Evolutionary conservation across 1,284 basidiomycete species (phyloP).

Genomic region (Naganishia liquefaciens): DNA sequence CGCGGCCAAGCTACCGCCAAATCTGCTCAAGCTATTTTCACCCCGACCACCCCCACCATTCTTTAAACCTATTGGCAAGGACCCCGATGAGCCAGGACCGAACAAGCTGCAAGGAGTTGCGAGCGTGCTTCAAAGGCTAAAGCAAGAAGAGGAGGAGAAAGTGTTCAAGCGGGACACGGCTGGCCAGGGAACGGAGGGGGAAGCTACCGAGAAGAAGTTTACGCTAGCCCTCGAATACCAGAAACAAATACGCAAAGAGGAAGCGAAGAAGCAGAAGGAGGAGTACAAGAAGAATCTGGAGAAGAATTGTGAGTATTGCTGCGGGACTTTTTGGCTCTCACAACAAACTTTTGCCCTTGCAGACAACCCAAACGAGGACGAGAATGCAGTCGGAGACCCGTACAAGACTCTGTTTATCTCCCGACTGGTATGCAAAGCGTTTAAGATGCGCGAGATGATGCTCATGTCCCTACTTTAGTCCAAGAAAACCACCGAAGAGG

Average conservation of each 20-base stretch:
- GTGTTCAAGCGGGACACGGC: constrained; percentile 49
- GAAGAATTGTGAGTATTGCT: constrained; percentile 65
- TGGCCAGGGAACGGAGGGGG: constrained; percentile 55
- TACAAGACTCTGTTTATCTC: constrained; percentile 99
- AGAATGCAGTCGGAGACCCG: constrained; percentile 93
- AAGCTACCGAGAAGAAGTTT: constrained; percentile 74
- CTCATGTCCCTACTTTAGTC: no score
- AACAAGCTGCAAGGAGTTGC: constrained; percentile 76
- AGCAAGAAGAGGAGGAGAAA: constrained; percentile 69
- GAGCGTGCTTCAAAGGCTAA: constrained; percentile 67
- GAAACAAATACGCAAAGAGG: constrained; percentile 70
- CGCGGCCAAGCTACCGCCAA: constrained; percentile 86
- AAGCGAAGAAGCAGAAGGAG: constrained; percentile 72
- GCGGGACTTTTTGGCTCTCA: no score
- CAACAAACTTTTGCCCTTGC: constrained; percentile 14
- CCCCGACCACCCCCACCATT: constrained; percentile 85
- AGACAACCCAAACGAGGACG: constrained; percentile 89
- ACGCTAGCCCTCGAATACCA: constrained; percentile 68
- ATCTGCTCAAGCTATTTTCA: constrained; percentile 90
- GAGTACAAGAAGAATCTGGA: constrained; percentile 80
- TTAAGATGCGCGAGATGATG: no score
- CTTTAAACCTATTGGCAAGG: constrained; percentile 75
- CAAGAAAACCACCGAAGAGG: constrained; percentile 83
- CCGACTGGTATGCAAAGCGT: constrained; percentile 69
- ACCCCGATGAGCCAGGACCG: constrained; percentile 69